Percentiles rank a stretch among this genome's conserved stretches.
Evolutionary conservation across 1,139 yeast species (phyloP).

Genomic region (Saccharomyces uvarum): DNA sequence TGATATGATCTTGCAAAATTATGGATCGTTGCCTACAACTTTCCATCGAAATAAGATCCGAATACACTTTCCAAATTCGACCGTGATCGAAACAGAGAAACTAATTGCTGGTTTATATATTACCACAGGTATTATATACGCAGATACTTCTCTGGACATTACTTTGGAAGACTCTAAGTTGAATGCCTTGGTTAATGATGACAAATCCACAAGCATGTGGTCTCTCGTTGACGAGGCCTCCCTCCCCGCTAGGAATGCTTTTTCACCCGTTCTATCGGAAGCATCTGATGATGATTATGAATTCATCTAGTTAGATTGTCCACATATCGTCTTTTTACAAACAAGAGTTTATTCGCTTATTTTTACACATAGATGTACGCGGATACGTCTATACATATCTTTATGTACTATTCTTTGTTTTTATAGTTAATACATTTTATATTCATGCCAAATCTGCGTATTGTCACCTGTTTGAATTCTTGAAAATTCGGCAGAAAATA

Average conservation of each 20-base stretch:
- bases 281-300: slow-evolving; percentile 22
- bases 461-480: neutral
- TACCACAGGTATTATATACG: slow-evolving; percentile 42
- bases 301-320: slow-evolving; percentile 41
- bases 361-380: neutral
- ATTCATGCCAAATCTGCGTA: neutral
- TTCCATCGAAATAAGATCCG: slow-evolving; percentile 37
- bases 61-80: slow-evolving; percentile 54
- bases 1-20: slow-evolving; percentile 33
- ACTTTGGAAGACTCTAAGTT: slow-evolving; percentile 1
- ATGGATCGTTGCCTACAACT: slow-evolving; percentile 46
- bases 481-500: neutral
- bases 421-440: neutral
- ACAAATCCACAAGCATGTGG: neutral
- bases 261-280: slow-evolving; percentile 9
- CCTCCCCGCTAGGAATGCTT: neutral
- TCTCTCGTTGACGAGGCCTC: neutral
- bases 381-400: neutral
- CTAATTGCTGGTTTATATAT: slow-evolving; percentile 46
- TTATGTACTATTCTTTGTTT: neutral
- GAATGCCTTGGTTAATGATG: slow-evolving; percentile 1
- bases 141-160: slow-evolving; percentile 11
- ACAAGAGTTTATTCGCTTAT: neutral
- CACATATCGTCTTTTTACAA: neutral
- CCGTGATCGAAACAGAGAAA: slow-evolving; percentile 42